These are phyloP conservation scores for Mediolabrus comicus DNA, from an alignment of 108 stramenopile species.

Conservation along the genomic window DNA sequence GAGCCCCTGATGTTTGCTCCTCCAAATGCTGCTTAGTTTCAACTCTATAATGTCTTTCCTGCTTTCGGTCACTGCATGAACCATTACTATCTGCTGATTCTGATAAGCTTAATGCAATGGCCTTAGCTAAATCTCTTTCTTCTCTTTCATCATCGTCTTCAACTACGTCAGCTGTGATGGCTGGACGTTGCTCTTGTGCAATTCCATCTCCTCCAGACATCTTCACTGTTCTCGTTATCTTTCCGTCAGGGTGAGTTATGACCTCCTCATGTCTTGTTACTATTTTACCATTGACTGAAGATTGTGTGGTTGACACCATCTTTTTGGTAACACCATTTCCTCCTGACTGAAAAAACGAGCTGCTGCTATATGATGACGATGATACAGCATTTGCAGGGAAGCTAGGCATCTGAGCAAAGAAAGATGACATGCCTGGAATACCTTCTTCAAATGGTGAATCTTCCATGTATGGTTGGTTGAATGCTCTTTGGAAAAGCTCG, in stretches of 20 bases:
- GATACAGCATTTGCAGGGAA: not conserved
- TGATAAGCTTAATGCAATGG: not conserved
- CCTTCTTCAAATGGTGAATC: not conserved
- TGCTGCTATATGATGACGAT: conserved; percentile 7
- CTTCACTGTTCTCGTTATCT: conserved; percentile 2
- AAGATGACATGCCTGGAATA: not conserved
- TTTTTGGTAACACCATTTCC: not conserved
- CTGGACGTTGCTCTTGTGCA: not conserved
- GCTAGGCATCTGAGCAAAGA: not conserved
- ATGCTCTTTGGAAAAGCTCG: conserved; percentile 25
- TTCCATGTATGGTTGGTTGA: conserved; percentile 3
- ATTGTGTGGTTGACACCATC: conserved; percentile 29
- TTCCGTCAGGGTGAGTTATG: conserved; percentile 26
- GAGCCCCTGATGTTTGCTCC: not conserved
- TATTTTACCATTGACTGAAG: conserved; percentile 28
- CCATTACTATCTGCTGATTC: no score
- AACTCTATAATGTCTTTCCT: not conserved
- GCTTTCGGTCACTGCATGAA: no score
- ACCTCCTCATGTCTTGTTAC: conserved; percentile 23
- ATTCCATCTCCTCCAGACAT: conserved; percentile 24
- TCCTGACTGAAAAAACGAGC: conserved; percentile 1
- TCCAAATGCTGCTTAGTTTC: not conserved
- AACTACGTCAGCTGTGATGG: not conserved
- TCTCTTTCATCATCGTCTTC: not conserved
- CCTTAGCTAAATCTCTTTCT: not conserved